Base-by-base conservation (phyloP, 1,139 yeast species). In the Protomyces pachydermus region DNA sequence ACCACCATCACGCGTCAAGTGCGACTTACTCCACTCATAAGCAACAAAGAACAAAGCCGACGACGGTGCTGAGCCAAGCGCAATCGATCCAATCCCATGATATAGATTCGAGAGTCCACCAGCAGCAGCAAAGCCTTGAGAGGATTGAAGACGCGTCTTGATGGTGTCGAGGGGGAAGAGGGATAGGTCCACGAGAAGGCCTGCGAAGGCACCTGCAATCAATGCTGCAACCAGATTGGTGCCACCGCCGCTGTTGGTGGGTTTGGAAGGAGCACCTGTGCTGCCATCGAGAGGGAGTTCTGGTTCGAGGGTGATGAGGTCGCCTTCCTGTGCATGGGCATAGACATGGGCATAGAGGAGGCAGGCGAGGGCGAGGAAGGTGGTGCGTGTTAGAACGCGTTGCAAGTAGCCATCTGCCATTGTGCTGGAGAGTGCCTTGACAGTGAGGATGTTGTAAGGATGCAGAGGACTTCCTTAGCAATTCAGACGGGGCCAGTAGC, bases 121-220 rank as follows among this genome's bases (percentile, higher is more conserved):
- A 75, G 91, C 91, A 28, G 76, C 79, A 74, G 90, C 88, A 72
- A 93, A 91, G 0, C 98, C 98, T 32, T 97, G 97, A 72, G 85
- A 85, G 38, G 98, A 98, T 74, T 93, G 99, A 23, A 93, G 78
- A 66, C 99, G 78, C 0, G 99, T 93, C 76, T 93, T 93, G 68
- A 93, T 71, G 1, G 99, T 95, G 71, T 95, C 99, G 54, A 93
- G 90, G 10, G 99, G 98, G 78, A 93, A 93, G 76, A 93, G 93
- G 8, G 88, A 91, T 54, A 93, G 79, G 76, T 93, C 99, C 0
- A 97, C 91, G 8, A 95, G 86, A 2, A 97, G 91, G 14, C 98
- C 98, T 1, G 98, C 97, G 69, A 95, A 86, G 16, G 90, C 98
- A 53, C 99, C 98, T 9, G 61, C 61, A 6, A 57, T 16, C n/a